Evolutionary conservation across 108 stramenopile species (phyloP).

Genomic region (Nitzschia palea): DNA sequence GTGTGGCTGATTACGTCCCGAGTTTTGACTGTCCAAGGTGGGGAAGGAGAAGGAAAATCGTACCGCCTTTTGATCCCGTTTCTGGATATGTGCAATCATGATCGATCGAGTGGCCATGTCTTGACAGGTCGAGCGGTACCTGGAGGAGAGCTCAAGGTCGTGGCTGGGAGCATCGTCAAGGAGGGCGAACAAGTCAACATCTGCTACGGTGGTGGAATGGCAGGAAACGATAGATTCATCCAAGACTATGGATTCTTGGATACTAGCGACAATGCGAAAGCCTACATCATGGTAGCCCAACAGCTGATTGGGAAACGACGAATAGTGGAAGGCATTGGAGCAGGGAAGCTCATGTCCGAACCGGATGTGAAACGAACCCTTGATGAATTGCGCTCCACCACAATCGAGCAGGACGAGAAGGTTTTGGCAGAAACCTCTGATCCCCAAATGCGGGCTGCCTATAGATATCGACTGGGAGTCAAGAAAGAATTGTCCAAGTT

Average conservation of each 20-base stretch:
- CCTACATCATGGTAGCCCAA: conserved; percentile 42
- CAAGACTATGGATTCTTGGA: conserved; percentile 64
- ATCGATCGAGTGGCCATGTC: conserved; percentile 63
- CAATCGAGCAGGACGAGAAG: conserved; percentile 50
- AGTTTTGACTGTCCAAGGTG: conserved; percentile 70
- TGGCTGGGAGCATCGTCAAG: conserved; percentile 69
- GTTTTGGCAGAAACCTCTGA: conserved; percentile 26
- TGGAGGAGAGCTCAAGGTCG: conserved; percentile 66
- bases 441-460: conserved; percentile 37
- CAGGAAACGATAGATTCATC: conserved; percentile 75
- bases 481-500: conserved; percentile 55
- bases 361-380: conserved; percentile 50
- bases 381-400: conserved; percentile 50
- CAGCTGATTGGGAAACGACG: conserved; percentile 48
- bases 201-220: conserved; percentile 67
- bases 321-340: conserved; percentile 34
- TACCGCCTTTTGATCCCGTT: conserved; percentile 72
- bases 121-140: conserved; percentile 68
- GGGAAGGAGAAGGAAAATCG: conserved; percentile 39
- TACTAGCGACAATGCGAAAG: conserved; percentile 31
- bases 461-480: conserved; percentile 61
- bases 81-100: conserved; percentile 87
- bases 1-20: conserved; percentile 73
- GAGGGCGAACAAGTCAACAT: conserved; percentile 75
- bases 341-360: conserved; percentile 34